A percentile compares a stretch with the other conserved stretches of the same genome.
These are phyloP conservation scores for Penicillium bovifimosum DNA, from an alignment of 495 filamentous ascomycete genomes.

Conservation along the genomic window DNA sequence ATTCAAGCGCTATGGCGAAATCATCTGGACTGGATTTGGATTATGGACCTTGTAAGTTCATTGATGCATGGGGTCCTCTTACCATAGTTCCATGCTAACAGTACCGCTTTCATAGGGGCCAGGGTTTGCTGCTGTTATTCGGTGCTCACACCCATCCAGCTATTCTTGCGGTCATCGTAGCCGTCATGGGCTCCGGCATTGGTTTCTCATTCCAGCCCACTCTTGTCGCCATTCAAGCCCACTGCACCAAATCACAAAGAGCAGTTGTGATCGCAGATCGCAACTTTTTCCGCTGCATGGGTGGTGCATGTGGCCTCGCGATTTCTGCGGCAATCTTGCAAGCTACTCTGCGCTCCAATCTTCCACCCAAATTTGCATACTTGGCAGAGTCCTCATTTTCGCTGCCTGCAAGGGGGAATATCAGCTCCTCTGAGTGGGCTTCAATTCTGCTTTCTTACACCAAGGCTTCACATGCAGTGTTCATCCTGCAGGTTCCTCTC, in stretches of 20 bases:
- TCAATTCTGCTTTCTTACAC: conserved; percentile 46
- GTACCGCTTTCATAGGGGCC: conserved; percentile 30
- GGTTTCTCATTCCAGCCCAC: conserved; percentile 58
- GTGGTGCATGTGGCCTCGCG: conserved; percentile 55
- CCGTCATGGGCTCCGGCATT: conserved; percentile 49
- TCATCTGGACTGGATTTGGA: conserved; percentile 52
- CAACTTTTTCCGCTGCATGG: conserved; percentile 59
- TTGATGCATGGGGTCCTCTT: not conserved
- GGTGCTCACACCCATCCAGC: conserved; percentile 40
- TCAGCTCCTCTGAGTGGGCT: conserved; percentile 35
- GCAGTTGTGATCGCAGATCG: conserved; percentile 57
- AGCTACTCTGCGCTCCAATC: conserved; percentile 41
- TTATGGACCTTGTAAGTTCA: conserved; percentile 47
- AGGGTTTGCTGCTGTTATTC: conserved; percentile 49
- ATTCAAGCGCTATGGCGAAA: conserved; percentile 49
- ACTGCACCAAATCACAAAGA: conserved; percentile 51
- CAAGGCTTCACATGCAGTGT: conserved; percentile 48
- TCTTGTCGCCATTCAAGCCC: conserved; percentile 59
- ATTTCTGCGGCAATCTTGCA: conserved; percentile 54
- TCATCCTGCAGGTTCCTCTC: conserved; percentile 50
- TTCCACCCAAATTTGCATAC: conserved; percentile 38
- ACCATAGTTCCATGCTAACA: not conserved
- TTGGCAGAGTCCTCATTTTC: conserved; percentile 41
- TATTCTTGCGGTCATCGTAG: conserved; percentile 49
- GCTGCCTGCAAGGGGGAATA: conserved; percentile 25